Base-by-base conservation (phyloP, 495 filamentous ascomycete genomes). In the Mycothermus thermophilus region DNA sequence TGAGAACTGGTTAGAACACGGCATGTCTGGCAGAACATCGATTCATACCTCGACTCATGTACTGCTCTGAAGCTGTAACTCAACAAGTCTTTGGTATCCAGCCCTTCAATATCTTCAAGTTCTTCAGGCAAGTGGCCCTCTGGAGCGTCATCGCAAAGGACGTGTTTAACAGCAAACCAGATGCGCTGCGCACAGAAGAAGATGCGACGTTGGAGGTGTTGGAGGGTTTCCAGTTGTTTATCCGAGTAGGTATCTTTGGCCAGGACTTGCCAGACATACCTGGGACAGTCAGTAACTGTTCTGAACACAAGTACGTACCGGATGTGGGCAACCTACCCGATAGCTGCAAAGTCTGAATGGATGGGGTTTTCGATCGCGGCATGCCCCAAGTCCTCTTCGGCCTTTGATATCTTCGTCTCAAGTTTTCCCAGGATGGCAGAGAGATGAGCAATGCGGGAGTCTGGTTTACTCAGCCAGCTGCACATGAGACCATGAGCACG, bases 61-160 rank as follows among this genome's bases (percentile, higher is more conserved):
- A 95, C 63, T 0, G 83, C 84, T 46, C 90, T 72, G 72, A 93
- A 97, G 27, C 80, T 88, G 49, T 93, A 97, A 20, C 85, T 93
- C 29, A 96, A 61, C 21, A 86, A 64, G 48, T 88, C 83, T 48
- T 95, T 93, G 0, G 86, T 87, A 30, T 76, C 71, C 1, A 75
- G 54, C 2, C 78, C 77, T 15, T 79, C 67, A n/a, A 63, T 59
- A 8, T 71, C 71, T 34, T 87, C 79, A 12, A 77, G 47, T 6
- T 83, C 75, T 42, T 82, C 72, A 2, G 83, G 80, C 1, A 82
- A 61, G 54, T 87, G 74, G 2, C 90, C 87, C 54, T 95, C 88
- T 0, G 90, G 90, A 8, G 87, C 87, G 46, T 93, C 88, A 42
- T 83, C 73, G 45, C 90, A 97, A 3, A 97, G 67, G 9, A 87